Base-by-base conservation (phyloP, 169 alveolate species). In the Babesia bigemina region DNA sequence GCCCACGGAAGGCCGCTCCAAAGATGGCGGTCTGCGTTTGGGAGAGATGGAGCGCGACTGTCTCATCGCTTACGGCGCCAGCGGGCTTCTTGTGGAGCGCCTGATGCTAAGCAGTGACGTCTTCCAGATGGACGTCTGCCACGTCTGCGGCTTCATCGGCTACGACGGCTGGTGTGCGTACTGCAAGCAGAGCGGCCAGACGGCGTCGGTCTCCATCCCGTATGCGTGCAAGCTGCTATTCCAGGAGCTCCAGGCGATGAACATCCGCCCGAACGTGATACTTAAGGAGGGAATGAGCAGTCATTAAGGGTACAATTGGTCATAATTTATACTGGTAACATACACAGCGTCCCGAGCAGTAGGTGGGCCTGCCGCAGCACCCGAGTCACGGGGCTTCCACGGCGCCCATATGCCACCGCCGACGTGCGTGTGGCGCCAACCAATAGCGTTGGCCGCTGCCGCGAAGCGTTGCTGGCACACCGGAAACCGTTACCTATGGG, bases 41-140 rank as follows among this genome's bases (percentile, higher is more conserved):
- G 99, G 99, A 53, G 99, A 98, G 89, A 98, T 98, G 99, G 99
- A 98, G 81, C 93, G 99, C 70, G 99, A 98, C 86, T 98, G 99
- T 90, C 86, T 98, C 52, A 97, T 98, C 48, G 99, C 99, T 12
- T 98, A 97, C 93, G 99, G 99, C n/a, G 99, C 99, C 21, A 92
- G 98, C 69, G 94, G 96, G 57, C 90, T 98, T 45, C 77, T 98
- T 58, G 91, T 97, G 36, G 99, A 98, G 87, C 95, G 99, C 47
- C 94, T 98, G 47, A 96, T 98, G 98, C 66, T 96, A 44, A 93
- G 98, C 66, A 92, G 98, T 75, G 99, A 98, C 82, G 97, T 94
- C 48, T 98, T 96, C 88, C 91, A 92, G n/a, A 98, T 98, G 24
- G 85, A 91, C 66, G 99, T 98, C 29, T 98, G 99, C 91, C 93